These are phyloP conservation scores for Globisporangium polare DNA, from an alignment of 352 stramenopile genomes.

Conservation along the genomic window DNA sequence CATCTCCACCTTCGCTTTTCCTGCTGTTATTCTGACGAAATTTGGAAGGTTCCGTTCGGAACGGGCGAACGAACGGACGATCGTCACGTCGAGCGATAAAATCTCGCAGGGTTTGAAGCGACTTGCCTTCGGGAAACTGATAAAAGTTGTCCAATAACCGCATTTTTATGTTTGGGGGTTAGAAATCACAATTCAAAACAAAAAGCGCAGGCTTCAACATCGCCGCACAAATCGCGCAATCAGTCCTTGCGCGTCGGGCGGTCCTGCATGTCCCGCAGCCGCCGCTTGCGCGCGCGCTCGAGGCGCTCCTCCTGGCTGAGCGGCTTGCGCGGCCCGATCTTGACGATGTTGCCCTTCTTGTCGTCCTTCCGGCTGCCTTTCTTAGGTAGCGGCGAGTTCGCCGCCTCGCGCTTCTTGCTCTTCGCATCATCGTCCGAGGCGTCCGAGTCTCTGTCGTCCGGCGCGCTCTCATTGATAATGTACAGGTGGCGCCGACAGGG, in stretches of 20 bases:
- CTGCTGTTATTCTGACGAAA: neutral
- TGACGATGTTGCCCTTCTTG: constrained; percentile 51
- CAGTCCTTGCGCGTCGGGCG: constrained; percentile 53
- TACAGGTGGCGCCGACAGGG: constrained; percentile 56
- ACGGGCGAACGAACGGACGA: too few species aligned
- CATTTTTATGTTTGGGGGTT: too few species aligned
- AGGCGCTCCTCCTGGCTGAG: constrained; percentile 67
- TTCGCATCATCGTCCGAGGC: constrained; percentile 32
- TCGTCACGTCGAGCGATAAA: neutral
- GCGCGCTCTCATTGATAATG: constrained; percentile 41
- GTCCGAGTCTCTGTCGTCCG: constrained; percentile 18
- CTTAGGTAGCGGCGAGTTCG: constrained; percentile 10
- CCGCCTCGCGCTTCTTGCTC: constrained; percentile 15
- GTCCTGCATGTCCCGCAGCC: constrained; percentile 67
- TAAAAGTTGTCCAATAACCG: too few species aligned
- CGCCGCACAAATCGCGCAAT: neutral
- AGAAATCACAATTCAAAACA: too few species aligned
- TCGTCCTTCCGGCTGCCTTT: constrained; percentile 18
- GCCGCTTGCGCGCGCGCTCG: constrained; percentile 55
- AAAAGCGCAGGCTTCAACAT: too few species aligned
- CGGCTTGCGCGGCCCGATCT: constrained; percentile 48
- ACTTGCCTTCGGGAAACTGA: too few species aligned
- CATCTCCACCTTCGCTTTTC: neutral
- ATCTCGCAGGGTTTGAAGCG: neutral
- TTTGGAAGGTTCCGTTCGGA: neutral